A percentile compares a stretch with the other conserved stretches of the same genome.
Evolutionary conservation across 306 rosid genomes (phyloP).

Genomic region (Cucurbita maxima): DNA sequence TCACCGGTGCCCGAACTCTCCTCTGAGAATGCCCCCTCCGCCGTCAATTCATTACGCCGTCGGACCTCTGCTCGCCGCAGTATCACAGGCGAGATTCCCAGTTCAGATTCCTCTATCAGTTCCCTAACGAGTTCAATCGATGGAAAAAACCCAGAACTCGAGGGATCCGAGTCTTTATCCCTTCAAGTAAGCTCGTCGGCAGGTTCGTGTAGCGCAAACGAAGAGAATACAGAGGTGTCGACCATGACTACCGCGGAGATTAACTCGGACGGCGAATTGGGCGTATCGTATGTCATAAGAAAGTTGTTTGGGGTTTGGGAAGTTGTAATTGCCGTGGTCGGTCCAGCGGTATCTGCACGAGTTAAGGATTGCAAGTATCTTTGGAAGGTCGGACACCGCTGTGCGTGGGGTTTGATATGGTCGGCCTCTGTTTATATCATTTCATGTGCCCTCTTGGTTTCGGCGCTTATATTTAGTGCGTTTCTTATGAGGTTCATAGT

Average conservation of each 20-base stretch:
- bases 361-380: conserved; percentile 26
- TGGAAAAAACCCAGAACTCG: conserved; percentile 3
- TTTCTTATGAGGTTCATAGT: conserved; percentile 33
- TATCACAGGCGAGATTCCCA: conserved; percentile 10
- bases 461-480: conserved; percentile 35
- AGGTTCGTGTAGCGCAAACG: conserved; percentile 13
- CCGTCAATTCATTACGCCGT: conserved; percentile 25
- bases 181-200: conserved; percentile 1
- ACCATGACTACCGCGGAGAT: conserved; percentile 28
- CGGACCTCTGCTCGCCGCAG: conserved; percentile 8
- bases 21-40: conserved; percentile 9
- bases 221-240: conserved; percentile 27
- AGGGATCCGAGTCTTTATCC: conserved; percentile 12
- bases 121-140: conserved; percentile 9
- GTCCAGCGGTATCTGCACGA: conserved; percentile 23
- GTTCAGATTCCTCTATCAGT: conserved; percentile 7
- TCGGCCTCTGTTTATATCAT: conserved; percentile 38
- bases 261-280: conserved; percentile 10
- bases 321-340: conserved; percentile 2
- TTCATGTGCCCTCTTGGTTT: conserved; percentile 32
- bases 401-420: conserved; percentile 58
- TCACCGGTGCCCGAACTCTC: not conserved
- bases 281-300: conserved; percentile 21
- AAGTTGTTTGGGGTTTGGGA: conserved; percentile 11
- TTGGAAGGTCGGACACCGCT: conserved; percentile 37